A percentile compares a stretch with the other conserved stretches of the same genome.
These are phyloP conservation scores for California macrophylla DNA, from an alignment of 441 rosid species.

Conservation along the genomic window DNA sequence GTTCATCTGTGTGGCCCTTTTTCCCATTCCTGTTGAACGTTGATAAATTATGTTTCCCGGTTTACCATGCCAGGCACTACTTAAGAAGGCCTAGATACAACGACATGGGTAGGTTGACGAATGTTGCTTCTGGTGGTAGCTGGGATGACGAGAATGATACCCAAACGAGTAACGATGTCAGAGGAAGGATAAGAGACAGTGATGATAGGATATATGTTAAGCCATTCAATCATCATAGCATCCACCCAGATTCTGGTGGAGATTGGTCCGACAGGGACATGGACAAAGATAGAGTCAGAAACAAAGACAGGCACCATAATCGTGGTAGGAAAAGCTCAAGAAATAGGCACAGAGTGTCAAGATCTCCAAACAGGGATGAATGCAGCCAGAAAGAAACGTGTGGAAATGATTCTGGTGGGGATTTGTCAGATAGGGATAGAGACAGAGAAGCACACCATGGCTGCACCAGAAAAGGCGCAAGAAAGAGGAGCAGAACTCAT, in stretches of 20 bases:
- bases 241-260: slow-evolving; percentile 28
- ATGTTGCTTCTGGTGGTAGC: slow-evolving; percentile 26
- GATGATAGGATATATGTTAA: slow-evolving; percentile 16
- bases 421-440: slow-evolving; percentile 18
- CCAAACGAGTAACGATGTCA: slow-evolving; percentile 16
- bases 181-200: slow-evolving; percentile 11
- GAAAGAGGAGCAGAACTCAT: neutral
- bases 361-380: slow-evolving; percentile 5
- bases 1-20: neutral
- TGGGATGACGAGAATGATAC: slow-evolving; percentile 24
- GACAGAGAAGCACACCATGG: slow-evolving; percentile 14
- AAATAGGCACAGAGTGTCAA: slow-evolving; percentile 11
- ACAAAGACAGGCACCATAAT: slow-evolving; percentile 8
- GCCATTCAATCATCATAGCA: slow-evolving; percentile 14
- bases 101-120: slow-evolving; percentile 23
- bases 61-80: slow-evolving; percentile 31
- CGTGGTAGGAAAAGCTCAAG: slow-evolving; percentile 24
- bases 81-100: slow-evolving; percentile 42
- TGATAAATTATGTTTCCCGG: slow-evolving; percentile 9
- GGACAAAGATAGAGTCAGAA: slow-evolving; percentile 7
- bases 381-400: slow-evolving; percentile 15
- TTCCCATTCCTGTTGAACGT: neutral
- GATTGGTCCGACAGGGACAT: slow-evolving; percentile 26
- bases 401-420: slow-evolving; percentile 12
- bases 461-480: slow-evolving; percentile 11